Percentiles rank a stretch among this genome's conserved stretches.
Conservation (phyloP, 176 grass and related monocot genomes). For the Lolium rigidum region DNA sequence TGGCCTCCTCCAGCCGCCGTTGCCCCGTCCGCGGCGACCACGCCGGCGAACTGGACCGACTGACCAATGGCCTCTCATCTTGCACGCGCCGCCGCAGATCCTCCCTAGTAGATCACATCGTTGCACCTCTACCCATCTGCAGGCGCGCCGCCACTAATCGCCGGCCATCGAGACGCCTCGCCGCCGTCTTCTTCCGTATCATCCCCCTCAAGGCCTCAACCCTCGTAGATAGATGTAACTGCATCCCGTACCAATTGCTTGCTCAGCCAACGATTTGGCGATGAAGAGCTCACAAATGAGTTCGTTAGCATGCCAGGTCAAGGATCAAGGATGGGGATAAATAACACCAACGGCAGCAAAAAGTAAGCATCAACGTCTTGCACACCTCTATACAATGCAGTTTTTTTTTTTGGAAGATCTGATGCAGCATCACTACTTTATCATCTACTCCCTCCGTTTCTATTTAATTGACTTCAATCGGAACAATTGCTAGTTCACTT, state of each 20-base stretch:
- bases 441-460: too few relatives aligned
- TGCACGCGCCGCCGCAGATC: too few relatives aligned
- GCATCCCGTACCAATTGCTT: not conserved
- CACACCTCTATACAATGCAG: not conserved
- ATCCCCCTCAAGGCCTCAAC: not conserved
- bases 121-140: not conserved
- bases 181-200: not conserved
- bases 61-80: not conserved
- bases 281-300: not conserved
- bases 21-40: too few relatives aligned
- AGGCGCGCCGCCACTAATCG: not conserved
- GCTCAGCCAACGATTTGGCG: not conserved
- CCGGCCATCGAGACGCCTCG: not conserved
- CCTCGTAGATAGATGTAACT: not conserved
- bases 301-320: not conserved
- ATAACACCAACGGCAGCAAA: not conserved
- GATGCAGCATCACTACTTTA: not conserved
- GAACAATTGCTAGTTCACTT: too few relatives aligned
- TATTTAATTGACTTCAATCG: too few relatives aligned
- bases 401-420: not conserved
- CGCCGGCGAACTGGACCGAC: not conserved
- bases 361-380: not conserved
- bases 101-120: not conserved
- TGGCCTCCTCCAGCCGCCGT: too few relatives aligned
- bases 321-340: not conserved